These are phyloP conservation scores for Dryadomyces quercivorus DNA, from an alignment of 2,329 filamentous ascomycete species.

Conservation along the genomic window DNA sequence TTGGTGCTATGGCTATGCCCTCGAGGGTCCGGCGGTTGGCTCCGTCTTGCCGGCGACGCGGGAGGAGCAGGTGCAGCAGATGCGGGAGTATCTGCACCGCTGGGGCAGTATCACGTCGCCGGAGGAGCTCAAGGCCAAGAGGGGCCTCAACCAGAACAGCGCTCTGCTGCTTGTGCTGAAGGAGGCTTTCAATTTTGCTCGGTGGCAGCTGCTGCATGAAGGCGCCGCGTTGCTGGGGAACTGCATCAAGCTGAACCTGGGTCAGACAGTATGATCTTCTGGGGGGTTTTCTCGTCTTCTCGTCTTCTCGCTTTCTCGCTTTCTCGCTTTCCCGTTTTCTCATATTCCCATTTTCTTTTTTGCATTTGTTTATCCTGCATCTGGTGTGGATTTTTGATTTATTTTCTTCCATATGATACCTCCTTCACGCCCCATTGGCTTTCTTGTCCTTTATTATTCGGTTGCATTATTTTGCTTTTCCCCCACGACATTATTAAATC, in stretches of 20 bases:
- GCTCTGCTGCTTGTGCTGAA: slow-evolving; percentile 71
- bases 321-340: neutral
- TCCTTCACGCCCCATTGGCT: neutral
- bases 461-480: neutral
- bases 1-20: slow-evolving; percentile 87
- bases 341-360: neutral
- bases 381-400: neutral
- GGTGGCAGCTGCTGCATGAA: slow-evolving; percentile 88
- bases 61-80: slow-evolving; percentile 59
- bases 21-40: slow-evolving; percentile 63
- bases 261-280: slow-evolving; percentile 6
- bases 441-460: neutral
- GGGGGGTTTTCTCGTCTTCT: neutral
- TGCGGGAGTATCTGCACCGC: slow-evolving; percentile 64
- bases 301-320: neutral
- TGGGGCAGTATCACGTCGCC: slow-evolving; percentile 63
- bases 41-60: slow-evolving; percentile 40
- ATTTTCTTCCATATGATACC: neutral
- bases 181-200: slow-evolving; percentile 67
- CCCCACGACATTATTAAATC: neutral
- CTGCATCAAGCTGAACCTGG: slow-evolving; percentile 52
- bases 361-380: neutral
- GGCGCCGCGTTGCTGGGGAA: slow-evolving; percentile 69
- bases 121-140: slow-evolving; percentile 61
- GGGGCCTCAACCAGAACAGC: slow-evolving; percentile 70